Evolutionary conservation across 257 asterid genomes (phyloP).

Genomic region (Petrea volubilis): DNA sequence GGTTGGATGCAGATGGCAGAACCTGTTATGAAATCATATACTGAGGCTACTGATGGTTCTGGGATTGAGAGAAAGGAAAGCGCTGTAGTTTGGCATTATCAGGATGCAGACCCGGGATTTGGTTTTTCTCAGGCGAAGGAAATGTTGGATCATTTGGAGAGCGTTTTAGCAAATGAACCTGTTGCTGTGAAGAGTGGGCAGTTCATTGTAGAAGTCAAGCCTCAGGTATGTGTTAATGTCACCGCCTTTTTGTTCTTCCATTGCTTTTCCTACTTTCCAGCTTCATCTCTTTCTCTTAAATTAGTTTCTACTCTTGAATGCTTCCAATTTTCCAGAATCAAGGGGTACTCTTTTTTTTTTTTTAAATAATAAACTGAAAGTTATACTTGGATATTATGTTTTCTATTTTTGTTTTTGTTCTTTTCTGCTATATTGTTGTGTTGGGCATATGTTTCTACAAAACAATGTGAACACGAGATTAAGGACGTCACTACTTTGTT

Average conservation of each 20-base stretch:
- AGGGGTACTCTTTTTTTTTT: not conserved
- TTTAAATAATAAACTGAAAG: not conserved
- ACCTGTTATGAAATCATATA: conserved; percentile 86
- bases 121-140: conserved; percentile 91
- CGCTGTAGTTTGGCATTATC: conserved; percentile 88
- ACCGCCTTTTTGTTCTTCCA: not conserved
- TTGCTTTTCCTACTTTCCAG: conserved; percentile 9
- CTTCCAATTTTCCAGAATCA: not conserved
- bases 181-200: conserved; percentile 95
- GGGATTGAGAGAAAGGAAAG: conserved; percentile 82
- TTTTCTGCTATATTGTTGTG: not conserved
- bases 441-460: not conserved
- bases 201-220: conserved; percentile 89
- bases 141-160: conserved; percentile 93
- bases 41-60: conserved; percentile 93
- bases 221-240: conserved; percentile 57
- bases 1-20: conserved; percentile 93
- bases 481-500: not conserved
- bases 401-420: too few relatives aligned
- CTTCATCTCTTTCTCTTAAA: not conserved
- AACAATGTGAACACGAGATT: conserved; percentile 2
- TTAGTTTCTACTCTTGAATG: not conserved
- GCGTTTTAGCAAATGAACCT: conserved; percentile 91
- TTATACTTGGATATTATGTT: not conserved
- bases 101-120: conserved; percentile 82